phyloP scores from a whole-genome alignment of 1,139 yeast genomes.

The Lodderomyces margitis region DNA sequence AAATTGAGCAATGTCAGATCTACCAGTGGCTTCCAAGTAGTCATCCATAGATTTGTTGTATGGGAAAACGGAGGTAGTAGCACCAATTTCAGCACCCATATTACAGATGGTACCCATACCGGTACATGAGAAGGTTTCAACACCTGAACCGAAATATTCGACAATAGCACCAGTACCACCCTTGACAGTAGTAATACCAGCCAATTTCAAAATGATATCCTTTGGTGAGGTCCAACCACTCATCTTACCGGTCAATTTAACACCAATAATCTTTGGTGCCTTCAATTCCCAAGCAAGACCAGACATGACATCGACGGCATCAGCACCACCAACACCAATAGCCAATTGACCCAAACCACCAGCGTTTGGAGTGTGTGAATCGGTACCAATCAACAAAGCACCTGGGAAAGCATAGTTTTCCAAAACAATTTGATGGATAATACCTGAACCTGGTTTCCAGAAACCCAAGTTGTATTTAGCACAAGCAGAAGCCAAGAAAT shows the following conservation, averaged over 20 bases:
- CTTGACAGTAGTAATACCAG: slow-evolving; percentile 96
- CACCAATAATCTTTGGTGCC: slow-evolving; percentile 98
- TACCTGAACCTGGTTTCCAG: slow-evolving; percentile 99
- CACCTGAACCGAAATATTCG: slow-evolving; percentile 98
- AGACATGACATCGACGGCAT: slow-evolving; percentile 97
- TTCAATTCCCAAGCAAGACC: slow-evolving; percentile 96
- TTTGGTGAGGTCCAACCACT: slow-evolving; percentile 99
- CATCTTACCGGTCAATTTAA: slow-evolving; percentile 91
- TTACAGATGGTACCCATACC: slow-evolving; percentile 99
- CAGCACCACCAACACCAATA: slow-evolving; percentile 99
- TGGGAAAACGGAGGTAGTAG: slow-evolving; percentile 98
- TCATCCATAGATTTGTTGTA: slow-evolving; percentile 86
- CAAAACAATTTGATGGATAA: slow-evolving; percentile 94
- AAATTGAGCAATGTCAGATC: slow-evolving; percentile 79
- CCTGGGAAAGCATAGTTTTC: slow-evolving; percentile 99
- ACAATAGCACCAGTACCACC: slow-evolving; percentile 99
- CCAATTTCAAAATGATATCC: slow-evolving; percentile 92
- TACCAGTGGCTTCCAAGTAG: slow-evolving; percentile 84
- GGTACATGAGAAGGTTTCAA: slow-evolving; percentile 92
- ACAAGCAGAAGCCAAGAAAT: slow-evolving; percentile 89
- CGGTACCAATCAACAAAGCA: slow-evolving; percentile 95
- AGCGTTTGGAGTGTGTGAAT: slow-evolving; percentile 98
- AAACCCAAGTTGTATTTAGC: slow-evolving; percentile 98
- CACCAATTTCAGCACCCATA: slow-evolving; percentile 99
- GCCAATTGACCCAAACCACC: slow-evolving; percentile 99